A percentile compares a stretch with the other conserved stretches of the same genome.
phyloP scores from a whole-genome alignment of 192 early-diverging fungal genomes.

The Phlyctochytrium bullatum region DNA sequence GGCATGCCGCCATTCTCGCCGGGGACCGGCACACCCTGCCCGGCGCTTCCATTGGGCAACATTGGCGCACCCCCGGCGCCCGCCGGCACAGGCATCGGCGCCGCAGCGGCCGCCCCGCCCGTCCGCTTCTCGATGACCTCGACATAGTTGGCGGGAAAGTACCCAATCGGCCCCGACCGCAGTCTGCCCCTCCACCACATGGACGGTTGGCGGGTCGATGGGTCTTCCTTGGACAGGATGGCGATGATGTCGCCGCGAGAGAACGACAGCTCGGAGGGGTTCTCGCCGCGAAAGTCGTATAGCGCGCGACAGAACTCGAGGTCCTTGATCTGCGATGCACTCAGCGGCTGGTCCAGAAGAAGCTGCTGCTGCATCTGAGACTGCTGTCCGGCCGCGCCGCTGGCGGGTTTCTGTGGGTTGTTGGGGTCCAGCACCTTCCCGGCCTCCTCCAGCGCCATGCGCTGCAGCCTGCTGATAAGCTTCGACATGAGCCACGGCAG shows the following conservation, averaged over 20 bases:
- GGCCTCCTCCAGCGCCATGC: constrained; percentile 33
- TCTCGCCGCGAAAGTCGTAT: constrained; percentile 75
- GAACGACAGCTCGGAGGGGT: constrained; percentile 79
- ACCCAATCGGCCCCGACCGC: constrained; percentile 76
- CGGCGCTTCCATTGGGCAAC: no score
- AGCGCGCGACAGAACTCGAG: constrained; percentile 88
- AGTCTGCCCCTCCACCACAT: constrained; percentile 92
- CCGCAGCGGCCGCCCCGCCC: neutral
- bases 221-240: constrained; percentile 77
- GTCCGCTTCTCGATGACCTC: constrained; percentile 73
- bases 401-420: constrained; percentile 22
- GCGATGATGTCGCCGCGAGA: constrained; percentile 87
- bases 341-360: no score
- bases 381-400: constrained; percentile 33
- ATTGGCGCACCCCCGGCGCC: neutral
- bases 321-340: constrained; percentile 42
- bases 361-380: no score
- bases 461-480: constrained; percentile 73
- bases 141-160: constrained; percentile 94
- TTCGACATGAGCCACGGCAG: constrained; percentile 92
- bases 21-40: no score
- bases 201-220: constrained; percentile 66
- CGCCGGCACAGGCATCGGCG: neutral
- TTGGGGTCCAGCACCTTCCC: neutral
- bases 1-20: no score